Evolutionary conservation across 805 yeast genomes (phyloP), one percentile per base, ranked within the genome.

Genomic region (Candida quercuum): DNA sequence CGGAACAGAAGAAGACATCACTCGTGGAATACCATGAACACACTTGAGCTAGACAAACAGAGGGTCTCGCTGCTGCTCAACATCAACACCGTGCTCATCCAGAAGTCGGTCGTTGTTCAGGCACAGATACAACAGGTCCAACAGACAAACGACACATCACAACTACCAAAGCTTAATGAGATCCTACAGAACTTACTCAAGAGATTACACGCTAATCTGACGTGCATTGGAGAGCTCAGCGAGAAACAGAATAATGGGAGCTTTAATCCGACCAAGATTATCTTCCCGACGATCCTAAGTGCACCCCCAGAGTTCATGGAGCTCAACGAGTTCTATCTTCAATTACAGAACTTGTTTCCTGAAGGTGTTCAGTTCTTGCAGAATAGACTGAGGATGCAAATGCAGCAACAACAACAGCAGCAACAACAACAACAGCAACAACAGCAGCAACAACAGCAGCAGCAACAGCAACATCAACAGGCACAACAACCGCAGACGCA

Each of bases 151-250:
- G 35, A 36, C n/a, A 25, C 40, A 5, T 47, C 33, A 32, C 38
- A 15, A 21, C 37, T 16, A 33, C 47, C 49, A 1, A 50, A 49
- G 27, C 36, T 51, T 3, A 48, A 42, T 15, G 38, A 45, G 9
- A 26, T 54, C 8, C 36, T 49, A 8, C 57, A 54, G 18, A 55
- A 48, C 10, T 27, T 53, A 2, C 15, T 54, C 19, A 54, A 54
- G 24, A 42, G 59, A 36, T 34, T 54, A 4, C 59, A 54, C 27
- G 45, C 59, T 2, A 54, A 54, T 27, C 33, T 54, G 7, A 51
- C 57, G 2, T 54, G 59, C 34, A 54, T 54, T 27, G 59, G 58
- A 0, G 59, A 54, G 22, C 34, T 54, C 1, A 43, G 50, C 7
- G 59, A 54, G 21, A 52, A 43, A 27, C 49, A 48, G 21, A 51